Evolutionary conservation across 495 filamentous ascomycete genomes (phyloP), one percentile per base, ranked within the genome.

Genomic region (Daldinia childiae): DNA sequence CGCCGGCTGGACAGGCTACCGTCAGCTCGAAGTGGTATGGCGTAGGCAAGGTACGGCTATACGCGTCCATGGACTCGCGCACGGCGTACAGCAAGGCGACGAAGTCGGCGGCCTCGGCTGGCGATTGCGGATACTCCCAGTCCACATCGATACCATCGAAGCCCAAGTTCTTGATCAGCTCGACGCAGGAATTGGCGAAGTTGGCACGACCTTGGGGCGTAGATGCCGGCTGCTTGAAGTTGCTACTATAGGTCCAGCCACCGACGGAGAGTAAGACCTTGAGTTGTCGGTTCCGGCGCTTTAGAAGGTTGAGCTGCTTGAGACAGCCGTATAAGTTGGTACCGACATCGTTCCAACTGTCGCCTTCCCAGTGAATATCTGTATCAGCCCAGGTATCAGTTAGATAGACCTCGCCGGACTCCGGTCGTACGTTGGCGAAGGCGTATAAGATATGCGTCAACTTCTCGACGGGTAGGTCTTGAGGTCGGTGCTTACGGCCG

Each of bases 221-320:
- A 1, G 88, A 90, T 4, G 91, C 88, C 0, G 94, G 92, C 41
- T 84, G 84, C 19, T 87, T 85, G 77, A 99, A 97, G 80, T 97
- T 96, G 76, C 87, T 79, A 58, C 91, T 92, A 79, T 98, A 98
- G 0, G 94, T 97, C 95, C 96, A 98, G 30, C 95, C 95, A 66
- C 95, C 95, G 69, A 99, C 95, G 52, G 92, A 96, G 12, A 99
- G 88, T 9, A 98, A 85, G 6, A 97, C 86, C 80, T 98, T 98
- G 51, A 99, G 82, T 77, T 96, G 90, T 60, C 95, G 89, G 80
- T 98, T 90, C 65, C 87, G 83, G 76, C 91, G 91, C 86, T 99
- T 99, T 38, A 95, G 88, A 27, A 99, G 84, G 81, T 90, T 93
- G 21, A 99, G 88, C 82, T 98, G 95, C 85, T 98, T 99, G 45